Conservation (phyloP, 192 early-diverging fungal genomes). For the Coemansia sp. region DNA sequence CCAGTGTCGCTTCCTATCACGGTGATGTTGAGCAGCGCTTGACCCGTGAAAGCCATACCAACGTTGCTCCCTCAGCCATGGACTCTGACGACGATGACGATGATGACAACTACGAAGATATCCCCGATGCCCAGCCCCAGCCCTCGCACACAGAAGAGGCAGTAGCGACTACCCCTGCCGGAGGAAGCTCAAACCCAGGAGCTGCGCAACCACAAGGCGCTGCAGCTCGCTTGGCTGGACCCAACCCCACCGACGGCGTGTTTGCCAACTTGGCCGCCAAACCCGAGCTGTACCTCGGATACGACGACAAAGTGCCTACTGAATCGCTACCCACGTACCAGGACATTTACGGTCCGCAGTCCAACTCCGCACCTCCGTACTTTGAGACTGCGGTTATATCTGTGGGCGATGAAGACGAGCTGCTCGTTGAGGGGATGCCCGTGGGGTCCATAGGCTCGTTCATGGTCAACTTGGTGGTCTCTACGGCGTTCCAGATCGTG, state of each 20-base stretch:
- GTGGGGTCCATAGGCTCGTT: slow-evolving; percentile 79
- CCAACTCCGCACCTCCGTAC: slow-evolving; percentile 62
- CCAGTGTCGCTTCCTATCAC: slow-evolving; percentile 21
- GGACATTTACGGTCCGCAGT: slow-evolving; percentile 69
- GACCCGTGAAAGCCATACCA: slow-evolving; percentile 34
- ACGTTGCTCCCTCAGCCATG: slow-evolving; percentile 39
- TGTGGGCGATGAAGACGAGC: slow-evolving; percentile 76
- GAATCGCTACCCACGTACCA: slow-evolving; percentile 64
- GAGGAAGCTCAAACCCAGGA: background rate
- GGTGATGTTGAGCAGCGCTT: slow-evolving; percentile 24
- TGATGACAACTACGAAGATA: slow-evolving; percentile 14
- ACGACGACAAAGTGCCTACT: slow-evolving; percentile 48
- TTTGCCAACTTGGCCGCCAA: slow-evolving; percentile 57
- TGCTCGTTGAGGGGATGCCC: slow-evolving; percentile 89
- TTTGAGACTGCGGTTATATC: slow-evolving; percentile 76
- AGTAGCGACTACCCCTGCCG: background rate
- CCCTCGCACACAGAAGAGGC: background rate
- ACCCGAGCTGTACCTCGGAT: slow-evolving; percentile 49
- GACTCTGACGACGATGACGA: slow-evolving; percentile 30
- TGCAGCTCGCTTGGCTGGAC: slow-evolving; percentile 10
- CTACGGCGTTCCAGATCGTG: slow-evolving; percentile 76
- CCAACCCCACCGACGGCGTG: slow-evolving; percentile 51
- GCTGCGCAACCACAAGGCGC: background rate
- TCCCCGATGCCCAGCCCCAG: background rate
- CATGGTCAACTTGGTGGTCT: slow-evolving; percentile 77